These are phyloP conservation scores for Gymnopilus dilepis DNA, from an alignment of 768 basidiomycete species.

Conservation along the genomic window DNA sequence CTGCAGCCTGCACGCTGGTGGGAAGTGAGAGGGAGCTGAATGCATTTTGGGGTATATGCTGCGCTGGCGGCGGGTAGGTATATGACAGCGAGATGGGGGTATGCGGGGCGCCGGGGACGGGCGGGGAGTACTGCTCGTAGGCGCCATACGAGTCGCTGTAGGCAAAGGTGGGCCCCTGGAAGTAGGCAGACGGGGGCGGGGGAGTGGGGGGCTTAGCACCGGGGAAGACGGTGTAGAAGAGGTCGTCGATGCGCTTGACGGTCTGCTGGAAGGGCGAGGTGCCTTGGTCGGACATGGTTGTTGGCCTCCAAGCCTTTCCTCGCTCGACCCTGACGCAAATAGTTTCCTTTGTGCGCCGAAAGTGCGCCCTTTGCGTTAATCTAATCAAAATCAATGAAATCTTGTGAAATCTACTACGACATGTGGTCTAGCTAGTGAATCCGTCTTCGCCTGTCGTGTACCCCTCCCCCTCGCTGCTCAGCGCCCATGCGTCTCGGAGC, in stretches of 20 bases:
- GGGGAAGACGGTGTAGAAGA: conserved; percentile 46
- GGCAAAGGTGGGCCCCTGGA: background rate
- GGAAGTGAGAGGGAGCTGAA: background rate
- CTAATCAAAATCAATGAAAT: conserved; percentile 24
- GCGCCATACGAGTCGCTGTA: background rate
- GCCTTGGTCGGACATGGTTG: background rate
- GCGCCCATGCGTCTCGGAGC: conserved; percentile 72
- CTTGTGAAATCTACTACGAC: conserved; percentile 2
- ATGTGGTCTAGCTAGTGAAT: conserved; percentile 9
- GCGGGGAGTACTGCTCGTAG: background rate
- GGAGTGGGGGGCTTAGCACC: conserved; percentile 36
- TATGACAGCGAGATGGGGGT: background rate
- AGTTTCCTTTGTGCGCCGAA: conserved; percentile 9
- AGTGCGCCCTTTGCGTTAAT: conserved; percentile 16
- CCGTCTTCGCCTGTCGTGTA: conserved; percentile 38
- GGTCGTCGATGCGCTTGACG: conserved; percentile 31
- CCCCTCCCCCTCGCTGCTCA: conserved; percentile 66
- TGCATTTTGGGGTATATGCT: background rate
- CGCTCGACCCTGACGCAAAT: conserved; percentile 16
- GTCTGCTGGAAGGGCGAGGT: conserved; percentile 2
- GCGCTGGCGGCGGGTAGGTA: background rate
- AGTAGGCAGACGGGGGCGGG: conserved; percentile 9
- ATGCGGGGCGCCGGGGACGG: background rate
- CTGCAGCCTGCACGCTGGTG: background rate
- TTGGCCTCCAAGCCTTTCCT: background rate